phyloP scores from a whole-genome alignment of 2,329 filamentous ascomycete genomes.

The Neodidymelliopsis sp. region DNA sequence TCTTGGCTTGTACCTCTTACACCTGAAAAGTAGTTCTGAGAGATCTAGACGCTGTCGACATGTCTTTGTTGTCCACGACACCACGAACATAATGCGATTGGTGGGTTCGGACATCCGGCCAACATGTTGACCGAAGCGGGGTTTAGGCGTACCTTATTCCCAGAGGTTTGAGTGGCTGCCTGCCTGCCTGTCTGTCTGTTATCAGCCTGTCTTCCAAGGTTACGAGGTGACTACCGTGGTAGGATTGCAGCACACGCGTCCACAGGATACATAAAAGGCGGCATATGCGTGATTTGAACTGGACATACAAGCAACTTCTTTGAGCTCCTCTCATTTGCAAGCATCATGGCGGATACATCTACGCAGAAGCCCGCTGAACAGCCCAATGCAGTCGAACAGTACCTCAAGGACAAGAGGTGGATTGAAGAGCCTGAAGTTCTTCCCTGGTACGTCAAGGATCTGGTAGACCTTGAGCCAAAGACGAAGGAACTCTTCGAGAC shows the following conservation, averaged over 20 bases:
- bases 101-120: neutral
- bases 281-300: neutral
- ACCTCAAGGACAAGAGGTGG: constrained; percentile 28
- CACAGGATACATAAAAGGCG: neutral
- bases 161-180: constrained; percentile 1
- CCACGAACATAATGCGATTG: neutral
- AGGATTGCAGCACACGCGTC: neutral
- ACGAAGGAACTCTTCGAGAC: constrained; percentile 48
- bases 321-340: neutral
- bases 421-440: constrained; percentile 29
- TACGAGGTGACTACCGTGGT: neutral
- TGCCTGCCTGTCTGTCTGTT: no score
- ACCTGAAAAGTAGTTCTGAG: neutral
- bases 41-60: neutral
- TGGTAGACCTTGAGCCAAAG: constrained; percentile 37
- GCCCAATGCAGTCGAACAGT: constrained; percentile 20
- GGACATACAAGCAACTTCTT: neutral
- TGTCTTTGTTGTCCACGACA: neutral
- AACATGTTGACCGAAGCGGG: constrained; percentile 2
- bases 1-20: neutral
- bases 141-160: constrained; percentile 10
- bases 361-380: constrained; percentile 12
- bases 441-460: constrained; percentile 44
- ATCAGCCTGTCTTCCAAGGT: constrained; percentile 6
- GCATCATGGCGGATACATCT: constrained; percentile 22